These are phyloP conservation scores for Saturnispora quitensis DNA, from an alignment of 805 yeast genomes.

Conservation along the genomic window DNA sequence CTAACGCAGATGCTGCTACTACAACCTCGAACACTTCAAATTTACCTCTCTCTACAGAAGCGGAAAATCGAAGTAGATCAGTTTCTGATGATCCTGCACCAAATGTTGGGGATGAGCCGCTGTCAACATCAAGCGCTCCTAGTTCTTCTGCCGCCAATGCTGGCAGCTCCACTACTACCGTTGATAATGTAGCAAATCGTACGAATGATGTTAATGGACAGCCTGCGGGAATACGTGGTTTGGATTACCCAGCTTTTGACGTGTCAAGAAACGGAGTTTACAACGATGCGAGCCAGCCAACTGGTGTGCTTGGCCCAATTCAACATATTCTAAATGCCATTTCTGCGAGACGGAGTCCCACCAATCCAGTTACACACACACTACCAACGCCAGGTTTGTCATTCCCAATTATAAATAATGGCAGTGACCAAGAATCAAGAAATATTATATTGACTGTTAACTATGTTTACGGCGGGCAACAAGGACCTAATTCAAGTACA, in stretches of 20 bases:
- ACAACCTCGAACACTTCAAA: background rate
- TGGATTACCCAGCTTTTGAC: slow-evolving; percentile 31
- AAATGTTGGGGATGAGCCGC: background rate
- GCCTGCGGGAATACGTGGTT: slow-evolving; percentile 22
- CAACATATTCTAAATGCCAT: background rate
- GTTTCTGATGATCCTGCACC: background rate
- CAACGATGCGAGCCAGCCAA: slow-evolving; percentile 17
- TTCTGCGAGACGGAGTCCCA: background rate
- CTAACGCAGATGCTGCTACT: background rate
- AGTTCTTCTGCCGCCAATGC: background rate
- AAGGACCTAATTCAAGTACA: slow-evolving; percentile 9
- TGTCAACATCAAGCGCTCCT: background rate
- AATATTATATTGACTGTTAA: slow-evolving; percentile 34
- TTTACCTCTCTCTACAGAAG: background rate
- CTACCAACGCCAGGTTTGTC: background rate
- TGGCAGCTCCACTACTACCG: background rate
- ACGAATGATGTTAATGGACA: background rate
- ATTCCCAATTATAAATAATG: background rate
- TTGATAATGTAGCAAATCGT: background rate
- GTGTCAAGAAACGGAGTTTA: slow-evolving; percentile 27
- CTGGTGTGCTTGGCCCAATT: slow-evolving; percentile 7
- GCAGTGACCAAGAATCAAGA: slow-evolving; percentile 19
- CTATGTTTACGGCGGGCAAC: slow-evolving; percentile 26
- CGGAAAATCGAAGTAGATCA: background rate
- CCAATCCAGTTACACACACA: background rate